Base-by-base conservation (phyloP, 2,329 filamentous ascomycete species). In the Knufia fluminis region DNA sequence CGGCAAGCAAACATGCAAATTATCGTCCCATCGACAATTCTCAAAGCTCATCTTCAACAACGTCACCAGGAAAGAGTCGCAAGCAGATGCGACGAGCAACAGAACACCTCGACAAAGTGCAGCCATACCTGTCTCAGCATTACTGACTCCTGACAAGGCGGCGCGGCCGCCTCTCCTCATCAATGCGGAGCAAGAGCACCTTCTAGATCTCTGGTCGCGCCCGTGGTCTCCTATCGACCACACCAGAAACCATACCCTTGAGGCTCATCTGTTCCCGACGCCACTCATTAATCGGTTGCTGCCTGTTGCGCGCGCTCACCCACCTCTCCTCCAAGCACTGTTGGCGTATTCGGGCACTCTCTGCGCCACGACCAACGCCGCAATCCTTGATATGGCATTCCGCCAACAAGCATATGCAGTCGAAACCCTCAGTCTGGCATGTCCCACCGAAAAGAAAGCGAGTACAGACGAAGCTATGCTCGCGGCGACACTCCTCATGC, bases 391-490 rank as follows among this genome's bases (percentile, higher is more conserved):
- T 26, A 19, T 31, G 19, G 26, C 26, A n/a, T 14, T 23, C 10
- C 17, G 36, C 9, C 46, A 49, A 22, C 46, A 42, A 31, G 19
- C 23, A 14, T n/a, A 43, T 16, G 46, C 46, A 12, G 38, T 49
- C 14, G 24, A 49, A 35, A 14, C 33, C 6, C 32, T 49, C 14
- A 31, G 23, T 7, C 38, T 35, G 10, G 39, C 46, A 14, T 49
- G 46, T 35, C 38, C 38, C 6, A 35, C 38, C 2, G 46, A 49
- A 38, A n/a, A 17, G 4, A 24, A 42, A 16, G 46, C 46, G 16
- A 49, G 46, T 23, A 43, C 46, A 19, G 46, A 49, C 19, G 38
- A 49, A 24, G 38, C 24, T 9, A 36, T 49, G 24, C 31, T 49
- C 6, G 24, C 46, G 3, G 38, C 46, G 16, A 49, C 39, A 8